Percentiles rank a stretch among this genome's conserved stretches.
Conservation (phyloP, 805 yeast genomes). For the Wickerhamiella spandovensis region DNA sequence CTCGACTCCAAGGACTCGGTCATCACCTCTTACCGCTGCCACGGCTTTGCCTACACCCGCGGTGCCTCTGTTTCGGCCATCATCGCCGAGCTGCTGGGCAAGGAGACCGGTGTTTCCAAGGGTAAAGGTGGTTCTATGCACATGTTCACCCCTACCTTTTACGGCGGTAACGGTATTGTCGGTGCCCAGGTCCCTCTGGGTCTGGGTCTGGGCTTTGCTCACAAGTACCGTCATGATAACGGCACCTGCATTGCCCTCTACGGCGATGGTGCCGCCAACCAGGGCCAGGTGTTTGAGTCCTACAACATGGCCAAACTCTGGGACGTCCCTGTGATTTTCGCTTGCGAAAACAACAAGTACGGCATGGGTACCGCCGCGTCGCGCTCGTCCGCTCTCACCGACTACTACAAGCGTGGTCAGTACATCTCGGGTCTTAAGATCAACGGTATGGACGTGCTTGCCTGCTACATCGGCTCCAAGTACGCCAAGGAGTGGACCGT, state of each 20-base stretch:
- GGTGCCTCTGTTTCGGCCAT: constrained; percentile 86
- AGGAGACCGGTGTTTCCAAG: constrained; percentile 83
- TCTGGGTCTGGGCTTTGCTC: constrained; percentile 97
- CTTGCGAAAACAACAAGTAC: constrained; percentile 97
- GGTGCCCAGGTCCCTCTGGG: constrained; percentile 99
- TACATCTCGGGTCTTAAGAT: constrained; percentile 97
- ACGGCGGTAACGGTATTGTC: constrained; percentile 99
- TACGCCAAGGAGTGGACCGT: constrained; percentile 95
- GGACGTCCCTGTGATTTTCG: constrained; percentile 88
- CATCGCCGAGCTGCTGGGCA: constrained; percentile 93
- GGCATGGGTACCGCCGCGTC: constrained; percentile 99
- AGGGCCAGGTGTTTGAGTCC: constrained; percentile 97
- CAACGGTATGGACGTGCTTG: constrained; percentile 96
- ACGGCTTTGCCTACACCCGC: constrained; percentile 94
- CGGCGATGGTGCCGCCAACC: constrained; percentile 99
- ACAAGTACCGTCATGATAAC: constrained; percentile 74
- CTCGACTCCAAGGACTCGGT: constrained; percentile 73
- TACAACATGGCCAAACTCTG: constrained; percentile 98
- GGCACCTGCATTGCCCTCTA: constrained; percentile 73
- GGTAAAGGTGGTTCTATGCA: constrained; percentile 99
- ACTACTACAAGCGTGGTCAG: constrained; percentile 98
- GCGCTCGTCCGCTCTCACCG: constrained; percentile 92
- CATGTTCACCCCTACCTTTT: constrained; percentile 89
- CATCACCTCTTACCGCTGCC: constrained; percentile 97
- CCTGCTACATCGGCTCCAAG: constrained; percentile 89